phyloP scores from a whole-genome alignment of 2,329 filamentous ascomycete genomes.

The Blumeria hordei region DNA sequence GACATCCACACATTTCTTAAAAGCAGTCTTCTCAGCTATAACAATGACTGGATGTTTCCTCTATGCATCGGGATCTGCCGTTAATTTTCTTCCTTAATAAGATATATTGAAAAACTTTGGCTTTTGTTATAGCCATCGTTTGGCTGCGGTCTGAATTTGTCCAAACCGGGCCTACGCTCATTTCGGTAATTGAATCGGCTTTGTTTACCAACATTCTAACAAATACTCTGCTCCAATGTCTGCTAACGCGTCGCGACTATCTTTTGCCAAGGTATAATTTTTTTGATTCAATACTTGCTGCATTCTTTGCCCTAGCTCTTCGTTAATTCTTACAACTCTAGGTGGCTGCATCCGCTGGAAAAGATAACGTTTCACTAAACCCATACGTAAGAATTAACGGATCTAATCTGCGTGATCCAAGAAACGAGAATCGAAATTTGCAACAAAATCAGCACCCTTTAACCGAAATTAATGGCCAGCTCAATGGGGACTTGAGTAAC shows the following conservation, averaged over 20 bases:
- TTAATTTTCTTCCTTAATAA: conserved; percentile 17
- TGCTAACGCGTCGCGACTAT: conserved; percentile 31
- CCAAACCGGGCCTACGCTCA: conserved; percentile 13
- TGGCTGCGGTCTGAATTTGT: conserved; percentile 13
- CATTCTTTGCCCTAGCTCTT: background rate
- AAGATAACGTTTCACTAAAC: conserved; percentile 16
- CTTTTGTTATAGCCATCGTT: conserved; percentile 10
- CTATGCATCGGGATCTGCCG: conserved; percentile 14
- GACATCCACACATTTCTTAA: conserved; percentile 3
- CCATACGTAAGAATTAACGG: conserved; percentile 13
- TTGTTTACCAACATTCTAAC: conserved; percentile 6
- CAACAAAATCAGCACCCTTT: conserved; percentile 3
- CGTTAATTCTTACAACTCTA: conserved; percentile 11
- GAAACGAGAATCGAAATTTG: conserved; percentile 9
- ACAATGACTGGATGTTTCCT: conserved; percentile 17
- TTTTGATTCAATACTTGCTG: background rate
- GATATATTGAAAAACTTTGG: conserved; percentile 5
- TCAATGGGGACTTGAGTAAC: conserved; percentile 2
- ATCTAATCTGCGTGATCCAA: conserved; percentile 11
- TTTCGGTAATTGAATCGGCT: conserved; percentile 3
- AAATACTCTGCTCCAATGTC: conserved; percentile 19
- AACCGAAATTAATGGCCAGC: conserved; percentile 3
- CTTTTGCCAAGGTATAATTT: conserved; percentile 46
- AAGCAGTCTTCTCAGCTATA: conserved; percentile 10
- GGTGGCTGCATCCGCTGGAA: conserved; percentile 25